A percentile compares a stretch with the other conserved stretches of the same genome.
Evolutionary conservation across 2,329 filamentous ascomycete species (phyloP).

Genomic region (Trichoderma sp.): DNA sequence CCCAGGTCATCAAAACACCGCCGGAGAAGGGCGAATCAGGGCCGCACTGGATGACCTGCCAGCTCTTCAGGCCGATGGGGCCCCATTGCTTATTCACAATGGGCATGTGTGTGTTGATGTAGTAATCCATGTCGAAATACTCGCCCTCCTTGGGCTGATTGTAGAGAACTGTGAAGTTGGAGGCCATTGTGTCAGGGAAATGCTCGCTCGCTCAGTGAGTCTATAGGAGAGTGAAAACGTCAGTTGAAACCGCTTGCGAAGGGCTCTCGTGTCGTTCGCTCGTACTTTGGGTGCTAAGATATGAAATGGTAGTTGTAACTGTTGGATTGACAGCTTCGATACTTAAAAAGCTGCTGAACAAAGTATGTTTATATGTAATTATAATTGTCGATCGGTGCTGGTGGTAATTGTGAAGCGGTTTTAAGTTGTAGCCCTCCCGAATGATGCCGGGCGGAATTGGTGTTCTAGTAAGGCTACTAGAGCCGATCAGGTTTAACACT

Average conservation of each 20-base stretch:
- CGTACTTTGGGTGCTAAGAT: neutral
- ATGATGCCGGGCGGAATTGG: neutral
- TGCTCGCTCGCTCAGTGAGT: neutral
- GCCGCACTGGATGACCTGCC: constrained; percentile 2
- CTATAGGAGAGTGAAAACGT: neutral
- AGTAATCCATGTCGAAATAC: constrained; percentile 10
- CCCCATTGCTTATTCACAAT: neutral
- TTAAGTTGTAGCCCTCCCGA: neutral
- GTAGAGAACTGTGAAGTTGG: constrained; percentile 10
- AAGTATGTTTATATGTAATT: neutral
- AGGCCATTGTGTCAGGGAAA: neutral
- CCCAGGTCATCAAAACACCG: neutral
- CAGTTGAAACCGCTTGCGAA: neutral
- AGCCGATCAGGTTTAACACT: neutral
- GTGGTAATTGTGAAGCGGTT: neutral
- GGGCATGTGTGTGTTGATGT: constrained; percentile 13
- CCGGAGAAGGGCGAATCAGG: neutral
- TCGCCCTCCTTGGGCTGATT: neutral
- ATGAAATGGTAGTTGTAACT: neutral
- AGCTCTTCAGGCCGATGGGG: neutral
- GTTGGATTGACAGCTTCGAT: neutral
- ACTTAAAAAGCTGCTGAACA: neutral
- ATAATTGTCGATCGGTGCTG: neutral
- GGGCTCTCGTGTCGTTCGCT: neutral
- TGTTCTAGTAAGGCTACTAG: neutral